Evolutionary conservation across 2,329 filamentous ascomycete species (phyloP).

Genomic region (Metarhizium robertsii): DNA sequence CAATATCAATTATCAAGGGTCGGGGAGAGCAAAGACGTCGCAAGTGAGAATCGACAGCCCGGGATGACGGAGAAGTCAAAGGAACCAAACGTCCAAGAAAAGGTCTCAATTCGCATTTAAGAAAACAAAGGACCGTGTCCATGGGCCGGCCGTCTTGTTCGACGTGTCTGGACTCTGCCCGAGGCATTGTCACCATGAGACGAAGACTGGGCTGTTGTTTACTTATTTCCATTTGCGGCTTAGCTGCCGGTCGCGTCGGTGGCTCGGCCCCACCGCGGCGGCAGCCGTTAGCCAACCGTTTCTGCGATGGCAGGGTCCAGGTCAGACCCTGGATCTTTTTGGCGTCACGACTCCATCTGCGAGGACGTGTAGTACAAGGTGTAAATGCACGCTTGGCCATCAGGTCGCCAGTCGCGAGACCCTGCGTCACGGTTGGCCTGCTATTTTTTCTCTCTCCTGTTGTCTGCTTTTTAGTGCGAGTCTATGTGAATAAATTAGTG

Average conservation of each 20-base stretch:
- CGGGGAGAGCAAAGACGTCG: not conserved
- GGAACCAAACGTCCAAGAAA: not conserved
- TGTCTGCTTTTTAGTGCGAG: not conserved
- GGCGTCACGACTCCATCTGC: not conserved
- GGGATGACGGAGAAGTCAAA: not conserved
- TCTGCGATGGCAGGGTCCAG: not conserved
- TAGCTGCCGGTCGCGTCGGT: constrained; percentile 21
- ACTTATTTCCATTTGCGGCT: constrained; percentile 30
- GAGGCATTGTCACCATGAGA: not conserved
- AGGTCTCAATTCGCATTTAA: not conserved
- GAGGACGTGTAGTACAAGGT: not conserved
- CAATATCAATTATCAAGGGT: not conserved
- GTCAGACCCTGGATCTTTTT: not conserved
- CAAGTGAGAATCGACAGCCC: not conserved
- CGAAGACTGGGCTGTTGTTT: constrained; percentile 27
- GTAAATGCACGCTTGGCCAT: not conserved
- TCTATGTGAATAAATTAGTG: not conserved
- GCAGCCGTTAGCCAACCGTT: constrained; percentile 18
- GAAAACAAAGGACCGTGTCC: constrained; percentile 1
- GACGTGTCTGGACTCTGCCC: not conserved
- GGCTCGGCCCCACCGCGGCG: constrained; percentile 15
- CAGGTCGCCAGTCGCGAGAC: not conserved
- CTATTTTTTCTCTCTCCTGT: not conserved
- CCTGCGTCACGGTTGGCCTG: not conserved
- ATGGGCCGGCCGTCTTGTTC: not conserved